Evolutionary conservation across 2,329 filamentous ascomycete genomes (phyloP), one percentile per base, ranked within the genome.

Genomic region (Cercospora zeina): DNA sequence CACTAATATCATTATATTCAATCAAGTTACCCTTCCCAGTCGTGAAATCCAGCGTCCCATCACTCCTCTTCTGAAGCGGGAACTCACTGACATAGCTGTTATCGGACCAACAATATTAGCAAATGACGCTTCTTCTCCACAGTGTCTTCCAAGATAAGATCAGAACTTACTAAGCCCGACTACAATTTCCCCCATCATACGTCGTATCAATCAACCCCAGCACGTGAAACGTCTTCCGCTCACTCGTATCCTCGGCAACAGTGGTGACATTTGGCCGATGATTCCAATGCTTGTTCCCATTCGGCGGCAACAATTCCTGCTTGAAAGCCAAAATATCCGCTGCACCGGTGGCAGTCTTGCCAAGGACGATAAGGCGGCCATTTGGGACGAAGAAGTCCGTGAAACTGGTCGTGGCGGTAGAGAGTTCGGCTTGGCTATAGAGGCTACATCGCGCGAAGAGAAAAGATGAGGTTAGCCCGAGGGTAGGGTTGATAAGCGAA

Each of bases 271-370:
- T 61, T 0, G 61, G 61, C 7, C 31, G 19, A 50, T 65, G 61
- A 30, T 65, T 65, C 58, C 61, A 63, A 58, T 63, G 61, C 10
- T 65, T 65, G 54, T 61, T 59, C 11, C 63, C 63, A 13, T 34
- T 54, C 8, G 37, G 21, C 13, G 63, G 63, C 21, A 65, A 21
- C 1, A 65, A 50, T 27, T 56, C 24, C 34, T 61, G 49, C 58
- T 63, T 65, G 49, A 63, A 54, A 11, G 58, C 61, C 16, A 65
- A 13, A 13, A 65, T 61, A 1, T 59, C 58, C 4, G 53, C n/a
- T 14, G 61, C 54, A 14, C 63, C 61, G 11, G 50, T 57, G n/a
- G 61, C 63, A 42, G 50, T 50, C 13, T 11, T 45, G 7, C 36
- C 42, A n/a, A 27, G 54, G 14, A 65, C 63, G 58, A 63, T 59